Percentiles rank a stretch among this genome's conserved stretches.
Conservation (phyloP, 2,329 filamentous ascomycete genomes). For the Aspergillus texensis region DNA sequence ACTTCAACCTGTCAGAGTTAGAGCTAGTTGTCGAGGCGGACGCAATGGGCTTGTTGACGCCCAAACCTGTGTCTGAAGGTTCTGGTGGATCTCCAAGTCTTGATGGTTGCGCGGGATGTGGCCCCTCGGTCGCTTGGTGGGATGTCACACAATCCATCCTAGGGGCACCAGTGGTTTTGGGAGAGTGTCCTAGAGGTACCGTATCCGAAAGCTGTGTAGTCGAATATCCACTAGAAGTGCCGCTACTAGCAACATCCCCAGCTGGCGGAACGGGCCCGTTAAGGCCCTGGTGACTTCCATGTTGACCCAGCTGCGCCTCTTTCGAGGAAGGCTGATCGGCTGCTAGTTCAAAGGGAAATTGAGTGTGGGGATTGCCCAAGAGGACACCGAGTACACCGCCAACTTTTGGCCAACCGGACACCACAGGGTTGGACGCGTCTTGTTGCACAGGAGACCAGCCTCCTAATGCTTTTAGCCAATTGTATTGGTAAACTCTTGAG, state of each 20-base stretch:
- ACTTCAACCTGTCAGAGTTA: constrained; percentile 52
- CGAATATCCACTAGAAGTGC: background rate
- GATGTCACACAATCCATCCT: background rate
- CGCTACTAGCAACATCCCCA: background rate
- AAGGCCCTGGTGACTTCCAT: background rate
- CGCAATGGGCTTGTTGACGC: background rate
- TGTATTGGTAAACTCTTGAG: constrained; percentile 30
- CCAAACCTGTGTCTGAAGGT: background rate
- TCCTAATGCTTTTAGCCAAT: constrained; percentile 33
- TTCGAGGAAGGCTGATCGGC: constrained; percentile 5
- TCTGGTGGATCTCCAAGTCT: constrained; percentile 13
- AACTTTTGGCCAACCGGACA: constrained; percentile 33
- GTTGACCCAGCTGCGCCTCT: constrained; percentile 3
- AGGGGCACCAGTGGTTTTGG: background rate
- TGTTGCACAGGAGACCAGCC: constrained; percentile 19
- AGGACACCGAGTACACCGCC: constrained; percentile 39
- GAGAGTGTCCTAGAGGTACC: background rate
- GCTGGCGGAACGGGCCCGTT: background rate
- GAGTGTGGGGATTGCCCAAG: constrained; percentile 14
- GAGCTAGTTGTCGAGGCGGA: constrained; percentile 1
- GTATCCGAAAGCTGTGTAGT: background rate
- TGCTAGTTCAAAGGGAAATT: background rate
- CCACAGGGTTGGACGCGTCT: constrained; percentile 6
- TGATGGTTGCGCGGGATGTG: background rate
- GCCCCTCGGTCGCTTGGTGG: background rate